Conservation (phyloP, 495 filamentous ascomycete species). For the Pseudevernia furfuracea region DNA sequence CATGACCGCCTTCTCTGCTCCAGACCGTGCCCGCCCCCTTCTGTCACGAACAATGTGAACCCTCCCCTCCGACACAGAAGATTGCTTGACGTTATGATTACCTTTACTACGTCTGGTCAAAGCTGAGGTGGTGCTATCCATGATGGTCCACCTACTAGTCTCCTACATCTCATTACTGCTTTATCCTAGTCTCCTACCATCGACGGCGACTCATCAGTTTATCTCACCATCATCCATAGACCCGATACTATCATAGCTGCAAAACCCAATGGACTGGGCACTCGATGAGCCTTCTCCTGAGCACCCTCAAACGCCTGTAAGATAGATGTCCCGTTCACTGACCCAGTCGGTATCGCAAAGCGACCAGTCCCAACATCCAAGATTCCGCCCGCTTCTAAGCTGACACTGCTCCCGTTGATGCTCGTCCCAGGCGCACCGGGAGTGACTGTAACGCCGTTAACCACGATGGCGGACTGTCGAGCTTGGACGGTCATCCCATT, state of each 20-base stretch:
- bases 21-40: too few relatives aligned
- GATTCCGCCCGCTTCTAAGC: neutral
- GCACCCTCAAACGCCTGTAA: neutral
- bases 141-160: too few relatives aligned
- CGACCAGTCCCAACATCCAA: neutral
- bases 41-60: too few relatives aligned
- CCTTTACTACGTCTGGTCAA: too few relatives aligned
- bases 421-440: neutral
- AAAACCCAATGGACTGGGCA: neutral
- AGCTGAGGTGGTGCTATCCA: too few relatives aligned
- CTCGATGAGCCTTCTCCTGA: neutral
- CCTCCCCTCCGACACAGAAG: too few relatives aligned
- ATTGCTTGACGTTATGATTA: too few relatives aligned
- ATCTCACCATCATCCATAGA: neutral
- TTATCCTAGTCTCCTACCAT: neutral
- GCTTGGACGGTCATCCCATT: neutral
- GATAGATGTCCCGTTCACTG: neutral
- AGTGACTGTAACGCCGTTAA: neutral
- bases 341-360: neutral
- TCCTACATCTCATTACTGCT: neutral
- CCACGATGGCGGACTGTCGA: neutral
- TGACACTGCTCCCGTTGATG: neutral
- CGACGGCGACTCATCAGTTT: too few relatives aligned
- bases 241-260: neutral
- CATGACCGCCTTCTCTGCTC: too few relatives aligned